Conservation (phyloP, 2,329 filamentous ascomycete genomes). For the Trichoderma koningii region DNA sequence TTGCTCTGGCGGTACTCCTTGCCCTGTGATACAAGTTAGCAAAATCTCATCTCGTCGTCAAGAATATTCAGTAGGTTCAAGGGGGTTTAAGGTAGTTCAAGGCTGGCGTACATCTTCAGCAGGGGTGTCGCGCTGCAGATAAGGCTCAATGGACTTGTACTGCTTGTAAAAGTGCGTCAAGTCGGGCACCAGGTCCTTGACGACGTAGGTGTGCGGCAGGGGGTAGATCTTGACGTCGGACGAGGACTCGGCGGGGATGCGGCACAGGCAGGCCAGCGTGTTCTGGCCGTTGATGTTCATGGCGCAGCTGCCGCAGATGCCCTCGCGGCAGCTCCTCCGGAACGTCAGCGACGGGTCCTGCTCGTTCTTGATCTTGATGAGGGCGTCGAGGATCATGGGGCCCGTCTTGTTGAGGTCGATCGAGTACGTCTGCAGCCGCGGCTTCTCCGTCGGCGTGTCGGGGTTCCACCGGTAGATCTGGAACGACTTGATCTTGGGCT, state of each 20-base stretch:
- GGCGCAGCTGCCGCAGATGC: constrained; percentile 96
- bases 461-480: constrained; percentile 99
- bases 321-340: constrained; percentile 92
- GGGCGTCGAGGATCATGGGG: constrained; percentile 95
- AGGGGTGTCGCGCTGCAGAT: constrained; percentile 87
- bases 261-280: constrained; percentile 95
- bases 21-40: constrained; percentile 57
- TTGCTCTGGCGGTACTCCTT: constrained; percentile 90
- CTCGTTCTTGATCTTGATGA: constrained; percentile 99
- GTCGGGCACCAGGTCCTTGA: constrained; percentile 98
- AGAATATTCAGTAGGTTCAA: too few relatives aligned
- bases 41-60: neutral
- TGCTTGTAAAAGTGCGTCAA: constrained; percentile 99
- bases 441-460: constrained; percentile 88
- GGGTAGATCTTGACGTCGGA: constrained; percentile 95
- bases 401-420: constrained; percentile 98
- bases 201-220: constrained; percentile 96
- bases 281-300: constrained; percentile 99
- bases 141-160: constrained; percentile 99
- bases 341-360: constrained; percentile 95
- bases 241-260: constrained; percentile 80
- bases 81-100: too few relatives aligned
- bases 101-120: constrained; percentile 70
- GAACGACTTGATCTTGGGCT: constrained; percentile 84
- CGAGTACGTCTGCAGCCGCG: constrained; percentile 90